phyloP scores from a whole-genome alignment of 2,329 filamentous ascomycete species.

The Diaporthe ampelina region DNA sequence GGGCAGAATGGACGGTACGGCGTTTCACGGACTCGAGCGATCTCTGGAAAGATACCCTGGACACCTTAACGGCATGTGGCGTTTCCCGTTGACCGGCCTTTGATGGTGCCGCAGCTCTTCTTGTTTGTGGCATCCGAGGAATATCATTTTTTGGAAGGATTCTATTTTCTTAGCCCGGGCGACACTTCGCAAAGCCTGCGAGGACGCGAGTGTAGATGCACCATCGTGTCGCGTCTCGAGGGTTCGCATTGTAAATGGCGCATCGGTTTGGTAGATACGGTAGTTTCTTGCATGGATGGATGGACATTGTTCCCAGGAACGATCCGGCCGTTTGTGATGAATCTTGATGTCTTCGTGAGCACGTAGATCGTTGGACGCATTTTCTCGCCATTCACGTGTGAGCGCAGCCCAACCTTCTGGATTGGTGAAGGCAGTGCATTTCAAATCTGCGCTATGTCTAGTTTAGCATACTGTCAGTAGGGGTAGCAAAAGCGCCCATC shows the following conservation, averaged over 20 bases:
- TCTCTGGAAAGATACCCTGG: constrained; percentile 46
- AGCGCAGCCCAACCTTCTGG: background rate
- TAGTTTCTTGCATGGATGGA: constrained; percentile 34
- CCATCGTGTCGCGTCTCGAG: constrained; percentile 25
- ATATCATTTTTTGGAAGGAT: constrained; percentile 25
- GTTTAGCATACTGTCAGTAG: constrained; percentile 33
- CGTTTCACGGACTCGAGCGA: constrained; percentile 43
- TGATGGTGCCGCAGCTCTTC: constrained; percentile 32
- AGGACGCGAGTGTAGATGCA: constrained; percentile 20
- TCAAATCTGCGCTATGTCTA: constrained; percentile 28
- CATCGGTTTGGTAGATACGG: constrained; percentile 36
- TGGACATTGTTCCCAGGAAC: constrained; percentile 26
- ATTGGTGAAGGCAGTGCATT: constrained; percentile 9
- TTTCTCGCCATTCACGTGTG: background rate
- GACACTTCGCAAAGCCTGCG: constrained; percentile 1
- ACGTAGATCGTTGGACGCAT: constrained; percentile 8
- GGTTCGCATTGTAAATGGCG: constrained; percentile 34
- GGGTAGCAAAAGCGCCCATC: constrained; percentile 6
- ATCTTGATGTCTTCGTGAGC: constrained; percentile 3
- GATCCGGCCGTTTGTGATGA: constrained; percentile 9
- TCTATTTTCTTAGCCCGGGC: constrained; percentile 35
- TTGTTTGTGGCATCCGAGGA: constrained; percentile 30
- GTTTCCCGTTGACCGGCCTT: constrained; percentile 37
- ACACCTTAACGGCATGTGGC: constrained; percentile 37
- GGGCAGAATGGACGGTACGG: constrained; percentile 38